These are phyloP conservation scores for Oidiodendron maius DNA, from an alignment of 495 filamentous ascomycete genomes.

Conservation along the genomic window DNA sequence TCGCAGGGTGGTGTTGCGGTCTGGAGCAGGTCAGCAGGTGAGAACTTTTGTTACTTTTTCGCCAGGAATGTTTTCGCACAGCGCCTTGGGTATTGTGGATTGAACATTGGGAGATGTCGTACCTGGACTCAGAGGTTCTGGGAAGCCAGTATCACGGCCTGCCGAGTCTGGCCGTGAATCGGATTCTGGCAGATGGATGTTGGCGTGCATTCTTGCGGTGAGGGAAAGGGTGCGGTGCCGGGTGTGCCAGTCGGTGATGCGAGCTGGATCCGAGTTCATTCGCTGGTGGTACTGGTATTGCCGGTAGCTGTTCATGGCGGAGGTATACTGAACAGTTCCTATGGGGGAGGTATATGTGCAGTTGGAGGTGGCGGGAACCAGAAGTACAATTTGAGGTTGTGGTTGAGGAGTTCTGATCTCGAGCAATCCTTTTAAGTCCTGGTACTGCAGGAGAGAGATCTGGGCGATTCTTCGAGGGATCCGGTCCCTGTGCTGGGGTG, in stretches of 20 bases:
- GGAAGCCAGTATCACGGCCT: slow-evolving; percentile 15
- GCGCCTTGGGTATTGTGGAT: background rate
- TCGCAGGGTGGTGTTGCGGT: slow-evolving; percentile 21
- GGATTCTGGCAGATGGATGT: background rate
- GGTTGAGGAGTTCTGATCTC: no score
- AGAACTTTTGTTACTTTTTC: no score
- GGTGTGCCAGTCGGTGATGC: background rate
- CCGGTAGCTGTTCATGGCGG: no score
- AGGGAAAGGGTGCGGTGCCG: background rate
- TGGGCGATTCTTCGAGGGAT: no score
- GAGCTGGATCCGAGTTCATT: background rate
- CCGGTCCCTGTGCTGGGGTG: no score
- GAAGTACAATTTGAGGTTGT: no score
- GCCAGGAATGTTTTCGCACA: background rate
- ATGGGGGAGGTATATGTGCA: no score
- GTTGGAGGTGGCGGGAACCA: no score
- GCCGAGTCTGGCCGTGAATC: background rate
- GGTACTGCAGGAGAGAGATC: no score
- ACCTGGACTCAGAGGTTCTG: slow-evolving; percentile 20
- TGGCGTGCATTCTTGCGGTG: background rate
- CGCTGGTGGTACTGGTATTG: background rate
- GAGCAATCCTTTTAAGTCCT: no score
- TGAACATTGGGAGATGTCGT: background rate
- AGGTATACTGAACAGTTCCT: no score
- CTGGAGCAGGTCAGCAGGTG: slow-evolving; percentile 3